These are phyloP conservation scores for Limnanthes douglasii DNA, from an alignment of 345 rosid genomes.

Conservation along the genomic window DNA sequence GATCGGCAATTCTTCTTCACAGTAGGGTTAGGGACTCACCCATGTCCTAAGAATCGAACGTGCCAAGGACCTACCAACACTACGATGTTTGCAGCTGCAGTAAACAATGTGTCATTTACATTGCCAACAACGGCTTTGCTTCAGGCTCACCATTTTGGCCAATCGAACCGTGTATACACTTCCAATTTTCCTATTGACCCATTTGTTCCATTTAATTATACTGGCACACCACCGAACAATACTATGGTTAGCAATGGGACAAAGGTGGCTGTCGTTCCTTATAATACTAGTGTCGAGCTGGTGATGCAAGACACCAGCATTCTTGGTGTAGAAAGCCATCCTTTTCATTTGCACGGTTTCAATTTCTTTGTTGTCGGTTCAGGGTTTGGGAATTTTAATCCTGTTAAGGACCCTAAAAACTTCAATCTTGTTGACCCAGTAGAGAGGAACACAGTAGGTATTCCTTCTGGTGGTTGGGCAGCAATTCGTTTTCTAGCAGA, in stretches of 20 bases:
- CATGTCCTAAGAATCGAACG: conserved; percentile 35
- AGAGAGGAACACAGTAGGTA: conserved; percentile 49
- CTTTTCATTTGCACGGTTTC: conserved; percentile 59
- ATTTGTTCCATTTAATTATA: conserved; percentile 28
- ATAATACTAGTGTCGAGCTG: conserved; percentile 42
- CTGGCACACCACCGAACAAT: conserved; percentile 46
- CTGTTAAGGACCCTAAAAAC: conserved; percentile 32
- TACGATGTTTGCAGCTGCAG: conserved; percentile 46
- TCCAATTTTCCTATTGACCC: conserved; percentile 32
- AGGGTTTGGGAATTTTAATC: conserved; percentile 52
- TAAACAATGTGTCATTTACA: conserved; percentile 43
- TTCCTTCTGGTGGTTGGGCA: conserved; percentile 59
- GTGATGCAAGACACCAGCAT: conserved; percentile 59
- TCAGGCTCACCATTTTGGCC: conserved; percentile 37
- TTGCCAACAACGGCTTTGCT: conserved; percentile 53
- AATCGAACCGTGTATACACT: conserved; percentile 32
- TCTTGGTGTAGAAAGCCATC: conserved; percentile 66
- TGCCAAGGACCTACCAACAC: conserved; percentile 64
- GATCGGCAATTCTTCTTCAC: conserved; percentile 38
- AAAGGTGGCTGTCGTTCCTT: conserved; percentile 40
- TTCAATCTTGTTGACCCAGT: conserved; percentile 41
- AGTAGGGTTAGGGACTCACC: conserved; percentile 40
- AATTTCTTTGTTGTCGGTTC: conserved; percentile 59
- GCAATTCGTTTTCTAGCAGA: conserved; percentile 61
- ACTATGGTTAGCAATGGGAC: conserved; percentile 47